These are phyloP conservation scores for Protea cynaroides DNA, from an alignment of 164 flowering plant species.

Conservation along the genomic window DNA sequence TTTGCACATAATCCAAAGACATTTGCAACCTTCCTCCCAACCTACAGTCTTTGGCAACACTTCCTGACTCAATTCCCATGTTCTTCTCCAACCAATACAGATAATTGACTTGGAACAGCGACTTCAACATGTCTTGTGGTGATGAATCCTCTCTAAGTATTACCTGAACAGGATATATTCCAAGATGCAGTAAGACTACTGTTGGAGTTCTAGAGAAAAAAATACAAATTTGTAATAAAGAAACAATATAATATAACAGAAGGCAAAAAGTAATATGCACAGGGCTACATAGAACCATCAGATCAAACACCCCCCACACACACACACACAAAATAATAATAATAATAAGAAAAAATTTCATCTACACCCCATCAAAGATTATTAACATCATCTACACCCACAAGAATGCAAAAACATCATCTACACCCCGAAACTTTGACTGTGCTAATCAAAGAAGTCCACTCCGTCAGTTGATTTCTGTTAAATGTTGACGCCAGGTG, in stretches of 20 bases:
- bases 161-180: slow-evolving; percentile 44
- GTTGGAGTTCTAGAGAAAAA: not conserved
- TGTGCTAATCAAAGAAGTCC: no score
- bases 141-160: slow-evolving; percentile 67
- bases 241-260: not conserved
- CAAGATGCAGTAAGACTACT: not conserved
- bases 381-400: no score
- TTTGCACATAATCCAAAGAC: slow-evolving; percentile 72
- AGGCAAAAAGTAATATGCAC: no score
- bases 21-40: slow-evolving; percentile 73
- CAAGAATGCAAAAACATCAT: no score
- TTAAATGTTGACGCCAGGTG: no score
- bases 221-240: not conserved
- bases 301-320: no score
- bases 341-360: no score
- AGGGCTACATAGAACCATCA: no score
- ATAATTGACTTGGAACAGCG: slow-evolving; percentile 82
- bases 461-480: no score
- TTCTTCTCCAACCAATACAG: slow-evolving; percentile 92
- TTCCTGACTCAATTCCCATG: slow-evolving; percentile 58
- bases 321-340: no score
- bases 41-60: slow-evolving; percentile 51
- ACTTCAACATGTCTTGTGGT: slow-evolving; percentile 81
- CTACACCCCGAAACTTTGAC: no score
- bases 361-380: no score